A percentile compares a stretch with the other conserved stretches of the same genome.
Evolutionary conservation across 148 eudicot species (phyloP).

Genomic region (Vaccinium corymbosum): DNA sequence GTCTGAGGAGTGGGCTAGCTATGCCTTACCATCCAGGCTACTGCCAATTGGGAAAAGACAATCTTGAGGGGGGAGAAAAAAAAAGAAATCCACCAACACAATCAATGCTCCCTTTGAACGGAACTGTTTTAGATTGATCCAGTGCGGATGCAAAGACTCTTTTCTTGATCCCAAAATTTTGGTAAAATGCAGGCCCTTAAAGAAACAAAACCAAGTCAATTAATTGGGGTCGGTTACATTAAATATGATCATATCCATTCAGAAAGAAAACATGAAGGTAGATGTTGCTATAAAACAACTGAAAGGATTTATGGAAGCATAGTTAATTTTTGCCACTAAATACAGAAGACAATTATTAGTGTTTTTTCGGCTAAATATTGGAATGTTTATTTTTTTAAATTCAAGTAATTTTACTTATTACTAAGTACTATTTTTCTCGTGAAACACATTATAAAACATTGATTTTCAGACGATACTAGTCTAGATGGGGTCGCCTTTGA

Average conservation of each 20-base stretch:
- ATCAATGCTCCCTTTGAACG: too few species aligned
- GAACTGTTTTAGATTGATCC: neutral
- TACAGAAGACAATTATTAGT: neutral
- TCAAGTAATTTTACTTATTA: neutral
- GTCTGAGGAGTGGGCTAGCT: too few species aligned
- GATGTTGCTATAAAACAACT: neutral
- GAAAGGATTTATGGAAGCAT: neutral
- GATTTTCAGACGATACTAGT: neutral
- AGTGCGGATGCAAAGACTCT: neutral
- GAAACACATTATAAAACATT: neutral
- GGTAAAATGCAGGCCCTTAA: neutral
- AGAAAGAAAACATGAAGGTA: neutral
- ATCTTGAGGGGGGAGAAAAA: neutral
- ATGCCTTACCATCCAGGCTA: too few species aligned
- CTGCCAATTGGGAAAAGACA: neutral
- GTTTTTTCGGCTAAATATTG: neutral
- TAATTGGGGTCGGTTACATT: too few species aligned
- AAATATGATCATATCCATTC: neutral
- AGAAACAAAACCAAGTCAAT: too few species aligned
- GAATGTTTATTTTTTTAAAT: neutral
- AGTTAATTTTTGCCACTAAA: neutral
- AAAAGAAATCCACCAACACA: too few species aligned
- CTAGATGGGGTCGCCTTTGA: neutral
- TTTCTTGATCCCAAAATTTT: neutral
- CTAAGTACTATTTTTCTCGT: neutral